Base-by-base conservation (phyloP, 2,329 filamentous ascomycete genomes). In the Bipolaris bicolor region DNA sequence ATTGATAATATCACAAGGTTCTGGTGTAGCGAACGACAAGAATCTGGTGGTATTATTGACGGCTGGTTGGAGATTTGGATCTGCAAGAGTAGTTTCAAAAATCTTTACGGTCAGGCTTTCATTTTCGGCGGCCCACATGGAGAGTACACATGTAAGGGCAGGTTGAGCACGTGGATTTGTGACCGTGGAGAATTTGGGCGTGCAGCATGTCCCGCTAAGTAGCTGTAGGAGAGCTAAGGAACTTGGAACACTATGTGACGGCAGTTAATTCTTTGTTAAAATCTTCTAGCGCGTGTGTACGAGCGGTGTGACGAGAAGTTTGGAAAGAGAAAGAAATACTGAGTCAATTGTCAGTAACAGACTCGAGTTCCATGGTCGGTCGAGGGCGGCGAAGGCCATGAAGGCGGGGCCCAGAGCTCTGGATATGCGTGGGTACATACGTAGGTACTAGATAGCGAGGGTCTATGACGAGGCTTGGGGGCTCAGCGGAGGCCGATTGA, bases 401-500 rank as follows among this genome's bases (percentile, higher is more conserved):
- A 39, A 34, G 36, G 33, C 26, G 33, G 47, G 48, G 40, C 40
- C 43, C n/a, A 20, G 49, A 46, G 31, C 24, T n/a, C 4, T 13
- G 15, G 36, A 37, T 49, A 37, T 9, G 37, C 18, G 29, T 33
- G 10, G 29, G 29, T 31, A 31, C 10, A 31, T 13, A 31, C 10
- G 29, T 31, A 31, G 29, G 10, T 31, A 31, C 29, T 31, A 31
- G 22, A 39, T 16, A 39, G 13, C 40, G 48, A 49, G 54, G 29
- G 44, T 48, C 54, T 37, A 40, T 52, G 43, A 45, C 29, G 53
- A 44, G 36, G 41, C 37, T 22, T 34, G 33, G 44, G 55, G 55
- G 58, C 41, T 55, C 58, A 61, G 44, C 37, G 20, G 16, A 48
- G 41, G 26, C 20, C 37, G 39, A 20, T 46, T 41, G 39, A 45